phyloP scores from a whole-genome alignment of 805 yeast species.

The Saccharomycopsis guyanensis region DNA sequence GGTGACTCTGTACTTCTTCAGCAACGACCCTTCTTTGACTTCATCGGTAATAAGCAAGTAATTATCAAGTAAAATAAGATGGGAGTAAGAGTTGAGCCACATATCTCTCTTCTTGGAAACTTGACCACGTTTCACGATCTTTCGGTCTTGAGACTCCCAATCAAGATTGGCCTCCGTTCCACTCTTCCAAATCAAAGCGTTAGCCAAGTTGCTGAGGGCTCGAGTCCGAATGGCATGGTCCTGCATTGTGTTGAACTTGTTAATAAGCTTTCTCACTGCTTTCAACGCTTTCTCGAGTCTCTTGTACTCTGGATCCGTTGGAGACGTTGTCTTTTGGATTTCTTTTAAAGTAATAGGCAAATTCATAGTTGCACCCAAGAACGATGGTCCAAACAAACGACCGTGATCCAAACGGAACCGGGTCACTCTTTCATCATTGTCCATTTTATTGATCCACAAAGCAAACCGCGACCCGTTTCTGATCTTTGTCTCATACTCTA shows the following conservation, averaged over 20 bases:
- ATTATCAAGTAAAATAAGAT: constrained; percentile 62
- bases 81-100: constrained; percentile 47
- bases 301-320: constrained; percentile 43
- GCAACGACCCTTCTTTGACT: constrained; percentile 33
- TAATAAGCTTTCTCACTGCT: constrained; percentile 47
- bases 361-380: constrained; percentile 46
- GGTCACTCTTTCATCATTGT: constrained; percentile 39
- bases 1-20: constrained; percentile 32
- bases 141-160: constrained; percentile 46
- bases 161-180: constrained; percentile 43
- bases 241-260: constrained; percentile 54
- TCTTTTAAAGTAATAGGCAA: constrained; percentile 58
- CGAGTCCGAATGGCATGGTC: constrained; percentile 53
- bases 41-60: constrained; percentile 59
- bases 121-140: constrained; percentile 49
- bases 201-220: constrained; percentile 45
- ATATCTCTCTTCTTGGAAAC: constrained; percentile 56
- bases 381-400: constrained; percentile 49
- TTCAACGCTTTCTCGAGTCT: constrained; percentile 45
- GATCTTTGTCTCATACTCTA: constrained; percentile 37
- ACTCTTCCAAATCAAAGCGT: constrained; percentile 46
- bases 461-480: constrained; percentile 38
- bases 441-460: constrained; percentile 47
- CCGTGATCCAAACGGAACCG: constrained; percentile 41
- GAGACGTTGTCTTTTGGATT: constrained; percentile 42